Conservation (phyloP, 1,284 basidiomycete genomes). For the Irpex rosettiformis region DNA sequence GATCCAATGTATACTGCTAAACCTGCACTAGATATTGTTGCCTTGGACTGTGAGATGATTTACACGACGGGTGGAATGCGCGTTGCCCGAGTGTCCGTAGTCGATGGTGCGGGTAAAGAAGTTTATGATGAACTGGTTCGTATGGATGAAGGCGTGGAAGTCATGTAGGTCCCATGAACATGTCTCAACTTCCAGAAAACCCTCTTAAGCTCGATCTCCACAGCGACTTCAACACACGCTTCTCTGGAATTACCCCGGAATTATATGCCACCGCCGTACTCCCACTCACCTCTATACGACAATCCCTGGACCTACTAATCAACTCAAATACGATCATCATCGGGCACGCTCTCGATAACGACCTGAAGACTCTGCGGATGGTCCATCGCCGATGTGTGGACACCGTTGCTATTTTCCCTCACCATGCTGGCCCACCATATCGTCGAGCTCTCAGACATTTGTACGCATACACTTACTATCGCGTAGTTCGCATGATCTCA, state of each 20-base stretch:
- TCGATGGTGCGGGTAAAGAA: conserved; percentile 68
- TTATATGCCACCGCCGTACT: conserved; percentile 54
- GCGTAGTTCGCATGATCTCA: background rate
- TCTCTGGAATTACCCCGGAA: conserved; percentile 78
- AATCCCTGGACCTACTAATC: conserved; percentile 66
- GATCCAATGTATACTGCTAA: conserved; percentile 22
- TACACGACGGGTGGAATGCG: conserved; percentile 88
- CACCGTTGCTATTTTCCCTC: conserved; percentile 82
- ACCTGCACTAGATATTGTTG: conserved; percentile 67
- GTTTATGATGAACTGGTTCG: conserved; percentile 83
- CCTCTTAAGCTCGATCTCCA: conserved; percentile 8
- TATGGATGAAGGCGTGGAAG: conserved; percentile 72
- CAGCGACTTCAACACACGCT: conserved; percentile 88
- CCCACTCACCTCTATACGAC: conserved; percentile 63
- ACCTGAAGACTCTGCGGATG: conserved; percentile 82
- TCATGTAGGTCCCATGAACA: conserved; percentile 57
- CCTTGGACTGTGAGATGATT: conserved; percentile 91
- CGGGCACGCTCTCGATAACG: conserved; percentile 87
- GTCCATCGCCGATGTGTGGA: conserved; percentile 82
- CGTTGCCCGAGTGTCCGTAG: conserved; percentile 83
- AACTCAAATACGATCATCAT: conserved; percentile 79
- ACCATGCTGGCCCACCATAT: conserved; percentile 75
- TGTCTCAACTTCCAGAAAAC: background rate
- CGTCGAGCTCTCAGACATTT: conserved; percentile 75
- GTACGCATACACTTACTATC: conserved; percentile 40